Evolutionary conservation across 352 stramenopile genomes (phyloP), one percentile per base, ranked within the genome.

Genomic region (Globisporangium nodosum): DNA sequence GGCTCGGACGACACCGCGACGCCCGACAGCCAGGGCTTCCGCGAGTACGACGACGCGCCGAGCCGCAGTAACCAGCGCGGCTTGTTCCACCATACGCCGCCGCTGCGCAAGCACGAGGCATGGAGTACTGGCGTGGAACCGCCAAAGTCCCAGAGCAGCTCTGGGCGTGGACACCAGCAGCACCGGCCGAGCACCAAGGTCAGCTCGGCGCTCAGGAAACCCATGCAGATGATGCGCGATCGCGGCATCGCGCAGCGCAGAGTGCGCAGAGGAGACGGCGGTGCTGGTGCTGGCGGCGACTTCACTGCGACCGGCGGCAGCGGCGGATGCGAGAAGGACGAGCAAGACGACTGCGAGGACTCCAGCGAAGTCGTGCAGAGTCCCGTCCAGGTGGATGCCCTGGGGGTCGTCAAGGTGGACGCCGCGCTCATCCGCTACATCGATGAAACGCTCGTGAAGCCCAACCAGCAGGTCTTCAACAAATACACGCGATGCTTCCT

Each of bases 401-500:
- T 51, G 16, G 59, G 59, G 0, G 52, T 65, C 52, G 52, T 65
- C 13, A 51, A 54, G 21, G 63, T 63, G 12, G 63, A 69, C 35
- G 78, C 87, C 15, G 68, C 76, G 51, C 87, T 81, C 24, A 79
- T 86, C 48, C 73, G 81, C 46, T 92, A 90, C 69, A 83, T 92
- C 3, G 76, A 90, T 30, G 78, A 74, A 12, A 81, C 87, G 52
- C 60, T 93, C 46, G 69, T 91, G 58, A 83, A 89, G 68, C 79
- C 81, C 0, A 81, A 90, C 56, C 49, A 72, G 12, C 67, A 87
- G 37, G 79, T 93, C 37, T 90, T 93, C 56, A 91, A 88, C 64
- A 76, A 72, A 56, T 90, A 89, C 60, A 91, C 83, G 20, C 67
- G 81, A 3, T 90, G 82, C 69, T 95, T 95, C 62, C 59, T 90